Conservation (phyloP, 352 stramenopile genomes). For the Hyphochytrium catenoides region DNA sequence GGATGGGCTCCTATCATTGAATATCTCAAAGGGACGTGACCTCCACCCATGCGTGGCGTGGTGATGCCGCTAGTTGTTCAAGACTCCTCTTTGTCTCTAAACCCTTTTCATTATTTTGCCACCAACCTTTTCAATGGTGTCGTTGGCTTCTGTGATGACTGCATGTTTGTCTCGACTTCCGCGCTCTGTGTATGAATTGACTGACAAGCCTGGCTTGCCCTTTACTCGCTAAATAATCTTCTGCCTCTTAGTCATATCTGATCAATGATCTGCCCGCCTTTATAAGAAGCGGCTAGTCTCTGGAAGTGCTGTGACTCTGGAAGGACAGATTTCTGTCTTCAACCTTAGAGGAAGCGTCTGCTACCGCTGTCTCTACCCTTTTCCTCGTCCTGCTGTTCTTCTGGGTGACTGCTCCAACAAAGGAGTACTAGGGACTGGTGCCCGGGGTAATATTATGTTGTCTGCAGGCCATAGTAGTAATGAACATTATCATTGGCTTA, state of each 20-base stretch:
- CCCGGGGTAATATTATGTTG: slow-evolving; percentile 77
- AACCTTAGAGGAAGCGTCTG: slow-evolving; percentile 55
- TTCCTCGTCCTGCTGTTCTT: slow-evolving; percentile 26
- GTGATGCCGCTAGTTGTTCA: too few relatives aligned
- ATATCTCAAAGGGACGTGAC: too few relatives aligned
- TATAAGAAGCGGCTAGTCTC: slow-evolving; percentile 64
- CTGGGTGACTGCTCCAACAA: slow-evolving; percentile 76
- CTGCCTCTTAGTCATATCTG: slow-evolving; percentile 56
- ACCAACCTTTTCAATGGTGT: too few relatives aligned
- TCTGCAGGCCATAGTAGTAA: slow-evolving; percentile 69
- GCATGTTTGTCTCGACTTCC: too few relatives aligned
- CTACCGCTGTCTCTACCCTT: slow-evolving; percentile 92
- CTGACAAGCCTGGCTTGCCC: too few relatives aligned
- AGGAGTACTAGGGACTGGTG: slow-evolving; percentile 83
- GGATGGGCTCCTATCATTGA: too few relatives aligned
- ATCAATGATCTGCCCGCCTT: slow-evolving; percentile 76
- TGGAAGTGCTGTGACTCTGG: slow-evolving; percentile 77
- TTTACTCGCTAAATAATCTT: background rate
- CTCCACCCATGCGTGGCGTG: too few relatives aligned
- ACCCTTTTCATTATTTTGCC: too few relatives aligned
- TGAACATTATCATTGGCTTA: slow-evolving; percentile 65
- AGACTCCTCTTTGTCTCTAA: too few relatives aligned
- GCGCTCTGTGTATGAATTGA: too few relatives aligned
- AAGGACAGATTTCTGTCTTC: slow-evolving; percentile 91
- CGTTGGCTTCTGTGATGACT: too few relatives aligned